phyloP scores from a whole-genome alignment of 148 eudicot species.

The Dysphania ambrosioides region DNA sequence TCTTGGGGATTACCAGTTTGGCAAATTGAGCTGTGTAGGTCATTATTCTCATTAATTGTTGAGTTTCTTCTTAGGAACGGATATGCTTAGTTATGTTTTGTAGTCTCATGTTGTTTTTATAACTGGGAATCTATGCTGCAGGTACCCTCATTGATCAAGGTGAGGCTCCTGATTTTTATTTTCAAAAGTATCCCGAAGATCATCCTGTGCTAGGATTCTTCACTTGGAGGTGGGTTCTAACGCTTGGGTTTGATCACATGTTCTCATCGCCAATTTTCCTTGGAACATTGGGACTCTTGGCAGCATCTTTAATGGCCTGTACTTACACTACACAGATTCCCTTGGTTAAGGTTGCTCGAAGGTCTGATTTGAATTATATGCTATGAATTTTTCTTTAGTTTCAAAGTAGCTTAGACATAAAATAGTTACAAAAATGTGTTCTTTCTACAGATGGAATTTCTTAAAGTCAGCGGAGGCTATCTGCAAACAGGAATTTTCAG shows the following conservation, averaged over 20 bases:
- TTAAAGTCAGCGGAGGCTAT: slow-evolving; percentile 62
- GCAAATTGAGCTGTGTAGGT: background rate
- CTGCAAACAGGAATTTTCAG: slow-evolving; percentile 76
- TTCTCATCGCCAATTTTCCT: slow-evolving; percentile 90
- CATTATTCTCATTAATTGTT: background rate
- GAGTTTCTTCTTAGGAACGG: background rate
- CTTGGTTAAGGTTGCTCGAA: slow-evolving; percentile 89
- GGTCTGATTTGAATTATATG: slow-evolving; percentile 40
- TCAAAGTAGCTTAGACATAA: background rate
- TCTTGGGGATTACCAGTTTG: background rate
- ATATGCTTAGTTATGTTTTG: background rate
- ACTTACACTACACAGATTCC: slow-evolving; percentile 97
- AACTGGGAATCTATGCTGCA: slow-evolving; percentile 25
- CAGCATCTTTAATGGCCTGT: slow-evolving; percentile 92
- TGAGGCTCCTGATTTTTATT: slow-evolving; percentile 76
- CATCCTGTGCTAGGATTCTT: slow-evolving; percentile 83
- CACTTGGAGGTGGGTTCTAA: slow-evolving; percentile 83
- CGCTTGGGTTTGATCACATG: slow-evolving; percentile 92
- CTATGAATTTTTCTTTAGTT: background rate
- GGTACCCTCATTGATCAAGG: slow-evolving; percentile 93
- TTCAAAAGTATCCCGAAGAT: slow-evolving; percentile 78
- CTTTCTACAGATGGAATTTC: slow-evolving; percentile 70
- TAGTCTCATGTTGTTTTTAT: background rate
- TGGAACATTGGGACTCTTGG: slow-evolving; percentile 58
- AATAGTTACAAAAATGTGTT: slow-evolving; percentile 10